phyloP scores from a whole-genome alignment of 192 early-diverging fungal genomes.

The Haplosporangium gracile region DNA sequence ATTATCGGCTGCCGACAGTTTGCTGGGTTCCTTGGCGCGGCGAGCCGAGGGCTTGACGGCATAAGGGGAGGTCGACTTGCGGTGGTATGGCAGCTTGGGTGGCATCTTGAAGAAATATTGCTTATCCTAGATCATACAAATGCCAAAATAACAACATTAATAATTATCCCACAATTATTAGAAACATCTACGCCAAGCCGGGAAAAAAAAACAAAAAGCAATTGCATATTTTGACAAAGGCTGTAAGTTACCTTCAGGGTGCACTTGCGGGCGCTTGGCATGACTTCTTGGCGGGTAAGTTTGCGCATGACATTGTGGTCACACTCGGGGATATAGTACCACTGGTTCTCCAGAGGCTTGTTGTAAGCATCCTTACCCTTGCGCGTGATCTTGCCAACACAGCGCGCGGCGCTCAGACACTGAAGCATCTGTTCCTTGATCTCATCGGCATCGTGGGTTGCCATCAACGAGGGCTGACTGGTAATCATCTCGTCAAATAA shows the following conservation, averaged over 20 bases:
- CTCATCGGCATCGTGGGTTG: constrained; percentile 24
- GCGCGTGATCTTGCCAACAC: constrained; percentile 65
- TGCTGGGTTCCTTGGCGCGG: constrained; percentile 45
- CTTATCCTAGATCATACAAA: constrained; percentile 26
- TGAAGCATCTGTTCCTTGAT: constrained; percentile 53
- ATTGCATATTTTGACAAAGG: not conserved
- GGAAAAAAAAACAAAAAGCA: not conserved
- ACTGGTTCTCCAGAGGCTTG: constrained; percentile 64
- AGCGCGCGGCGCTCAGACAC: constrained; percentile 57
- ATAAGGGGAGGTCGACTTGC: constrained; percentile 52
- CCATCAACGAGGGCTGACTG: constrained; percentile 56
- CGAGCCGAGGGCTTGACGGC: constrained; percentile 41
- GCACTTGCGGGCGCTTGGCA: constrained; percentile 67
- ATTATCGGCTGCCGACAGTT: constrained; percentile 2
- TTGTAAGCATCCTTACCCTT: constrained; percentile 70
- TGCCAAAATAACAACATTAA: not conserved
- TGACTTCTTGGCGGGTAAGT: constrained; percentile 62
- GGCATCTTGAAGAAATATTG: constrained; percentile 71
- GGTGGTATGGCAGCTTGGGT: constrained; percentile 66
- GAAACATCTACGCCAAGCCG: no score
- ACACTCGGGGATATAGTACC: constrained; percentile 66
- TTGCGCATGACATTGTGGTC: constrained; percentile 69
- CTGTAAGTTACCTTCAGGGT: constrained; percentile 58
- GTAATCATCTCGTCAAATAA: constrained; percentile 63
- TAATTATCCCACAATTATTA: not conserved